Evolutionary conservation across 2,329 filamentous ascomycete genomes (phyloP), one percentile per base, ranked within the genome.

Genomic region (Venturia nashicola): DNA sequence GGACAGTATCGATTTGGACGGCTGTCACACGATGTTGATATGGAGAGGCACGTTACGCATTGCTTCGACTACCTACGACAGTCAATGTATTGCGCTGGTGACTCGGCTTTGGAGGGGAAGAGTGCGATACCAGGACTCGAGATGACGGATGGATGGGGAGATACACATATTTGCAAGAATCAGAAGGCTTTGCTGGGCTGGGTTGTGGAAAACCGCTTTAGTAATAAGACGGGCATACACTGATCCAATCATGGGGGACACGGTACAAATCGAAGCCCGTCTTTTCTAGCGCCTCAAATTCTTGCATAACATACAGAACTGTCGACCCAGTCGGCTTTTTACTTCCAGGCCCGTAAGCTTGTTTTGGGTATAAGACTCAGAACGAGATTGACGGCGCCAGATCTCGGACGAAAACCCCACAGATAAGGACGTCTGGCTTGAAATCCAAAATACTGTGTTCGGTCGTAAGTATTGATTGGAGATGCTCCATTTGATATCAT

Each of bases 141-240:
- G 32, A 64, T 64, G 63, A 63, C 63, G n/a, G 63, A 65, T 43
- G 63, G 63, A 9, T 65, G 63, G 63, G 63, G 63, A 39, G 44
- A 54, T 34, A 57, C 51, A 14, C 63, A 65, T 64, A 32, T 65
- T 64, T 65, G 63, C 64, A 65, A 63, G 46, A 57, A 59, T 27
- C 32, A 27, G 59, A 36, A 57, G 40, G 42, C 27, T 34, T 34
- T 39, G 43, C 16, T 36, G 18, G 44, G 48, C 18, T 65, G 63
- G 63, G 60, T 65, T 6, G 23, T 62, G 14, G 43, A 57, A 3
- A 63, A 65, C 44, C 40, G 63, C n/a, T 65, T 62, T 2, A 65
- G 63, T 57, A 51, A 65, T 55, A 40, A 51, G 39, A 63, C 44
- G 42, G 63, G 63, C 8, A 65, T 65, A 59, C 34, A 63, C 39